Conservation (phyloP, 768 basidiomycete species). For the Sutorius australiensis region DNA sequence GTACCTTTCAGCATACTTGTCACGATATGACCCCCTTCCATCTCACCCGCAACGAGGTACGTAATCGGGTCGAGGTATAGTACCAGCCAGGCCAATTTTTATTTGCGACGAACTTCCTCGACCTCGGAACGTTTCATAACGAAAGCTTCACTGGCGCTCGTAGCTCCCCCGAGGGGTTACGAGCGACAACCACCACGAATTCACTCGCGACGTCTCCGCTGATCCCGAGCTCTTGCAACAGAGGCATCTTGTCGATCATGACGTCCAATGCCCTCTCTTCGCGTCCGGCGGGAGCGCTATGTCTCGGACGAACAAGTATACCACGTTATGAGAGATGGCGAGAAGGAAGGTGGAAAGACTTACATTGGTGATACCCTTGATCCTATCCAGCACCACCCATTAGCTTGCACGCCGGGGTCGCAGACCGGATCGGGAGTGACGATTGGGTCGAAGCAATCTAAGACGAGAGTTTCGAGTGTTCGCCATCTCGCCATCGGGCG, state of each 20-base stretch:
- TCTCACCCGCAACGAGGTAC: too few species aligned
- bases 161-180: too few species aligned
- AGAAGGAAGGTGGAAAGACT: conserved; percentile 16
- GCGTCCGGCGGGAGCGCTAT: conserved; percentile 20
- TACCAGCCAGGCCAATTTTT: too few species aligned
- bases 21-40: too few species aligned
- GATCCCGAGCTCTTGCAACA: conserved; percentile 3
- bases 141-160: too few species aligned
- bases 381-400: conserved; percentile 2
- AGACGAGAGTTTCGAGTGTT: conserved; percentile 6
- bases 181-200: neutral
- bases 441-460: conserved; percentile 19
- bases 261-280: conserved; percentile 19
- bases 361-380: conserved; percentile 15
- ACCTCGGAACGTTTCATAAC: too few species aligned
- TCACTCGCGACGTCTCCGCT: too few species aligned
- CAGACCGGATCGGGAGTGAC: conserved; percentile 11
- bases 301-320: conserved; percentile 14
- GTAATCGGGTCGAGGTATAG: too few species aligned
- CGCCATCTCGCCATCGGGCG: conserved; percentile 20
- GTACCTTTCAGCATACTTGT: too few species aligned
- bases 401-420: conserved; percentile 16
- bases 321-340: conserved; percentile 10
- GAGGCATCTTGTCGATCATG: conserved; percentile 17
- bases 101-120: too few species aligned